Base-by-base conservation (phyloP, 163 green algal genomes). In the Volvox carteri region DNA sequence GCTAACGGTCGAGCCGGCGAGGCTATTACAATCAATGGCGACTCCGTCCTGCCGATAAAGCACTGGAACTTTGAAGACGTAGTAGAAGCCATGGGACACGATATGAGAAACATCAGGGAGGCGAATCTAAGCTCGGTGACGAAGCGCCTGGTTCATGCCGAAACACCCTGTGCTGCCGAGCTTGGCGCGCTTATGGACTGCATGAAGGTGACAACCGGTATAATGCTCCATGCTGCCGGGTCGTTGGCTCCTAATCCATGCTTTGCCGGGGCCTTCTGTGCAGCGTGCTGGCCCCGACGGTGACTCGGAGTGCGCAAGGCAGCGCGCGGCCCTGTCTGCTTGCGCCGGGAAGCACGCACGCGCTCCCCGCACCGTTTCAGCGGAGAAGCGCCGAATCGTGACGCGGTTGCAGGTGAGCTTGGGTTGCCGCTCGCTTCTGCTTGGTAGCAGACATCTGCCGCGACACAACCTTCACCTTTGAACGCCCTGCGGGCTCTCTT, bases 151-250 rank as follows among this genome's bases (percentile, higher is more conserved):
- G 83, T 88, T 1, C 52, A 60, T 2, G 14, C 37, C 19, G 50
- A 83, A 3, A 58, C 83, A 19, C 83, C 83, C 33, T 88, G 83
- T 72, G 28, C 50, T 16, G 35, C 23, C 18, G 83, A 88, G 68
- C 83, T 88, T 23, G 83, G 83, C 21, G 23, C 39, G 28, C 39
- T 88, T 4, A 74, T 88, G 83, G 83, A 88, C 12, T 88, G 83
- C 39, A 88, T 88, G 83, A 88, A 88, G 83, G 83, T 88, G n/a
- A 33, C 19, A n/a, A 3, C 28, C 3, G 28, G 9, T 67, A n/a
- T 33, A n/a, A 18, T 33, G 37, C 25, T 1, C 14, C 39, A 35
- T 33, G 28, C 52, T 44, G 46, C 21, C 30, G 30, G 28, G 33
- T 68, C 11, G 35, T 62, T 65, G 21, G 73, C 44, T 58, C 23